Evolutionary conservation across 179 eudicot genomes (phyloP).

Genomic region (Amaranthus tricolor): DNA sequence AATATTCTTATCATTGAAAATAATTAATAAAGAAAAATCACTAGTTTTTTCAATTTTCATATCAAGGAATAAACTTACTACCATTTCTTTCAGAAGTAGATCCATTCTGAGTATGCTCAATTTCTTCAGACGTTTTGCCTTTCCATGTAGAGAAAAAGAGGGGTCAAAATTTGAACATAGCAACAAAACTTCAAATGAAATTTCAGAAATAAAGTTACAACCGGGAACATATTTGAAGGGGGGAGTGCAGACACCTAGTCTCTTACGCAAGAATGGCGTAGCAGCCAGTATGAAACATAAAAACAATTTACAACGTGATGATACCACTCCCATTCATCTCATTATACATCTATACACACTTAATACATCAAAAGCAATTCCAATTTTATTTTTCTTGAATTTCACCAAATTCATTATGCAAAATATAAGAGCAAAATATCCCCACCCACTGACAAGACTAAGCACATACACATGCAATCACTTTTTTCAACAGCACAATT

Average conservation of each 20-base stretch:
- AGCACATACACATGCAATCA: neutral
- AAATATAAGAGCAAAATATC: neutral
- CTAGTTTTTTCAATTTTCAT: neutral
- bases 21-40: neutral
- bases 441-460: neutral
- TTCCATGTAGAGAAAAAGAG: conserved; percentile 4
- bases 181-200: neutral
- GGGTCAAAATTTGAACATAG: neutral
- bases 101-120: conserved; percentile 28
- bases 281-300: neutral
- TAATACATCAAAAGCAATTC: neutral
- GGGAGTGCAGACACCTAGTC: neutral
- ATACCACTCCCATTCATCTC: neutral
- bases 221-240: no score
- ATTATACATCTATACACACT: neutral
- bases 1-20: neutral
- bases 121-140: conserved; percentile 33
- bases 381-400: neutral
- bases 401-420: neutral
- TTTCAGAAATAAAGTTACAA: no score
- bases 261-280: neutral
- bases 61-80: conserved; percentile 27
- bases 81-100: conserved; percentile 24
- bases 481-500: neutral
- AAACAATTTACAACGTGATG: neutral